Conservation (phyloP, 2,329 filamentous ascomycete genomes). For the Aspergillus sergii region DNA sequence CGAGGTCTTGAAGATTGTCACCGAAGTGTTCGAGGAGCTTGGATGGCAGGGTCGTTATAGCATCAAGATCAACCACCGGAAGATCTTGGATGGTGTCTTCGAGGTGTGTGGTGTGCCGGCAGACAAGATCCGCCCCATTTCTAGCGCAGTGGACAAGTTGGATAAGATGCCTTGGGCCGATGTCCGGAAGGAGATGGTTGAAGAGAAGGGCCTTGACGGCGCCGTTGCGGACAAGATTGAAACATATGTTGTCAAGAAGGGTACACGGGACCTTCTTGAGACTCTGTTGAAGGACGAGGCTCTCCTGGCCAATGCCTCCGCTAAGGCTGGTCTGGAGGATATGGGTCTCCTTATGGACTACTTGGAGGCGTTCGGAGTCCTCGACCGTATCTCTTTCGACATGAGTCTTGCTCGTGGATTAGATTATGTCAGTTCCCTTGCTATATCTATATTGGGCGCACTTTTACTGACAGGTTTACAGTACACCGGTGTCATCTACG, state of each 20-base stretch:
- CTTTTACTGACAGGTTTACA: neutral
- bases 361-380: conserved; percentile 73
- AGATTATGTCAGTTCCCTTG: conserved; percentile 60
- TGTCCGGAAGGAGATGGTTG: conserved; percentile 89
- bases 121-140: conserved; percentile 86
- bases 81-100: conserved; percentile 91
- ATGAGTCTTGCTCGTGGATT: conserved; percentile 85
- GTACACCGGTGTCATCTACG: conserved; percentile 81
- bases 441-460: neutral
- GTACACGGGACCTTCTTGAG: conserved; percentile 72
- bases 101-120: conserved; percentile 84
- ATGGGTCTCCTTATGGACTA: conserved; percentile 81
- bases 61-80: conserved; percentile 94
- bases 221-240: conserved; percentile 86
- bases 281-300: conserved; percentile 68
- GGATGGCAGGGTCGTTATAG: conserved; percentile 75
- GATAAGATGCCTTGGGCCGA: conserved; percentile 91
- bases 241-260: conserved; percentile 77
- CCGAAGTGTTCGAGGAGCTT: conserved; percentile 81
- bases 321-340: conserved; percentile 78
- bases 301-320: conserved; percentile 70
- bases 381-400: conserved; percentile 81
- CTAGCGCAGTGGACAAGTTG: conserved; percentile 91
- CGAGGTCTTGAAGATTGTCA: conserved; percentile 81
- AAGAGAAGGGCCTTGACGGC: conserved; percentile 79